Base-by-base conservation (phyloP, 1,284 basidiomycete species). In the Tetrapyrgos nigripes region DNA sequence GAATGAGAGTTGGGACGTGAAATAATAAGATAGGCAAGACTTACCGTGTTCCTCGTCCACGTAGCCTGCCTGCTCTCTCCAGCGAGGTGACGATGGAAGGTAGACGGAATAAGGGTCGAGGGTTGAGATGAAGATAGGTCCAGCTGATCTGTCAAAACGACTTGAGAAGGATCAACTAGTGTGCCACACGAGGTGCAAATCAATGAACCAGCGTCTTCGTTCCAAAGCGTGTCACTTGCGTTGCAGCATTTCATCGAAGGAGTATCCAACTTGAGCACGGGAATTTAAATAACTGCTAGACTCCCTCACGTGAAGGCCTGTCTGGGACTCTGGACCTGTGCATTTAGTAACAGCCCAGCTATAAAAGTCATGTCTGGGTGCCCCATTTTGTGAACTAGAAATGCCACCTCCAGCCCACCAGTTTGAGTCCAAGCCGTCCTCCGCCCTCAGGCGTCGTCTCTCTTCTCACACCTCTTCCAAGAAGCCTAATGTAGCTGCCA, bases 101-200 rank as follows among this genome's bases (percentile, higher is more conserved):
- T 67, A 46, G 76, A 76, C 31, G 75, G 74, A 53, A 74, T 63
- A 68, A 86, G 74, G 37, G 80, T 73, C 50, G 68, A 70, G 48
- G 71, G 60, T 24, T 66, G 55, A 37, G 65, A 62, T 44, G 73
- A 68, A 46, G 70, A 72, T 55, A 79, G 78, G 28, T 74, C 62
- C 37, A 40, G 37, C 61, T 81, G 73, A 31, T 80, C 76, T 13
- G 82, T 78, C 54, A 92, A 82, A 44, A 87, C 73, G 29, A 76
- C 79, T 73, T 87, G 86, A 8, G 79, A 76, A 0, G 87, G 77
- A 66, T 90, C 84, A 21, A 75, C 77, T 19, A 92, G 81, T n/a
- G 85, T 85, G 8, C 86, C 90, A 64, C 89, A 92, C 31, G 65
- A 54, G 5, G 80, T 81, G 72, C 89, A 92, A 62, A 91, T 84